Conservation (phyloP, 768 basidiomycete species). For the Holtermannia corniformis region DNA sequence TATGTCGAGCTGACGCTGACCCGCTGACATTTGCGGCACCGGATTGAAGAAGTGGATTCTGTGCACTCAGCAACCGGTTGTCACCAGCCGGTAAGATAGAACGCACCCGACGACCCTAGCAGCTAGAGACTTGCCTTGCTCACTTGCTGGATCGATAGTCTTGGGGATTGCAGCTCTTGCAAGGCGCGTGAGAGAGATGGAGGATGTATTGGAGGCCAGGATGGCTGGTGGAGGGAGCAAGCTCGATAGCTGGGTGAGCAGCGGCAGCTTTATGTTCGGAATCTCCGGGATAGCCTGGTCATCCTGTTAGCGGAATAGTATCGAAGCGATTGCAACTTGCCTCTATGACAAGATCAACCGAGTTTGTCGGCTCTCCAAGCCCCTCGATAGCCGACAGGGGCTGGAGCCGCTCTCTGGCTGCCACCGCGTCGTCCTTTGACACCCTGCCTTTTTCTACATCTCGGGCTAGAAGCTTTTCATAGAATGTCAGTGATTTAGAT, state of each 20-base stretch:
- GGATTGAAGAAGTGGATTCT: conserved; percentile 97
- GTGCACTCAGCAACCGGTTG: neutral
- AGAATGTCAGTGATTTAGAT: conserved; percentile 57
- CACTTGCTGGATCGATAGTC: conserved; percentile 53
- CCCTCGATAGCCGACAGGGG: conserved; percentile 43
- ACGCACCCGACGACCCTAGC: conserved; percentile 60
- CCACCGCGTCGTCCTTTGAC: conserved; percentile 58
- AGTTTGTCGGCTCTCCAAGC: neutral
- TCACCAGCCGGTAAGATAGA: too few species aligned
- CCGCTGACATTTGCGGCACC: conserved; percentile 80
- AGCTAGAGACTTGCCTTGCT: conserved; percentile 55
- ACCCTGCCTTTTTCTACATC: conserved; percentile 78
- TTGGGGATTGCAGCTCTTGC: conserved; percentile 64
- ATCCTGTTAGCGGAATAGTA: neutral
- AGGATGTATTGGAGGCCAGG: conserved; percentile 85
- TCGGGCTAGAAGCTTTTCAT: conserved; percentile 77
- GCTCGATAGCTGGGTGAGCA: conserved; percentile 63
- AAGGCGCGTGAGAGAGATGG: conserved; percentile 89
- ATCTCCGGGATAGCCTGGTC: conserved; percentile 76
- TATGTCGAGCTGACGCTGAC: neutral
- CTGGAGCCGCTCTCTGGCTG: conserved; percentile 57
- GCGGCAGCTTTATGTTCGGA: conserved; percentile 61
- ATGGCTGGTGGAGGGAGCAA: conserved; percentile 65
- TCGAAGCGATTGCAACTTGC: conserved; percentile 43
- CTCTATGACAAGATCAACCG: conserved; percentile 81